Conservation (phyloP, 106 monocot species). For the Allium cepa region DNA sequence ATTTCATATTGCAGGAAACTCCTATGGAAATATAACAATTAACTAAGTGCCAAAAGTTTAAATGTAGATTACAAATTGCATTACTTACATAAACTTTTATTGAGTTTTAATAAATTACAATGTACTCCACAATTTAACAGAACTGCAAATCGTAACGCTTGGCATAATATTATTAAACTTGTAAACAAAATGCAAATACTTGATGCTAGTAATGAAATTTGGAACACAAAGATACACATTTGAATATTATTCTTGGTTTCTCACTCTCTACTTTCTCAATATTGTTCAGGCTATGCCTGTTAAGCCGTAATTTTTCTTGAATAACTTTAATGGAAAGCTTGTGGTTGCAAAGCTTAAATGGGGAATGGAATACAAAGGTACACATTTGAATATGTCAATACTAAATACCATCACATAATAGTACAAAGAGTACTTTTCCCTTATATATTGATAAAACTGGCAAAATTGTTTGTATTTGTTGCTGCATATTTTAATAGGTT, state of each 20-base stretch:
- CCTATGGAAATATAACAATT: too few relatives aligned
- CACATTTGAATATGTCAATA: not conserved
- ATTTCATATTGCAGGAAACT: too few relatives aligned
- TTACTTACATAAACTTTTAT: too few relatives aligned
- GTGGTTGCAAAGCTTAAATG: conserved; percentile 94
- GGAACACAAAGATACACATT: too few relatives aligned
- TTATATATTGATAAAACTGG: not conserved
- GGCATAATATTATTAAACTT: too few relatives aligned
- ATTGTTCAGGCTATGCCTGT: conserved; percentile 70
- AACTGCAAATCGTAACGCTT: too few relatives aligned
- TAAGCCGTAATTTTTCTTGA: conserved; percentile 89
- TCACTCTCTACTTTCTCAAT: not conserved
- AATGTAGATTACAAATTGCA: too few relatives aligned
- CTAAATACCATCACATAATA: not conserved
- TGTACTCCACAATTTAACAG: too few relatives aligned
- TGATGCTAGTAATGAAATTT: too few relatives aligned
- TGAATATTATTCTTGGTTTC: not conserved
- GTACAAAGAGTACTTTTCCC: not conserved
- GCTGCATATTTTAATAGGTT: conserved; percentile 33
- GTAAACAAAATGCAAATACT: too few relatives aligned
- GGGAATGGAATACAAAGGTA: conserved; percentile 99
- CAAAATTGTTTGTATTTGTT: not conserved
- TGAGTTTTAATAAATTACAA: too few relatives aligned
- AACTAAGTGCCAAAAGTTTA: too few relatives aligned
- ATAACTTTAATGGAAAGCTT: conserved; percentile 88